Evolutionary conservation across 2,329 filamentous ascomycete genomes (phyloP).

Genomic region (Boeremia lycopersici): DNA sequence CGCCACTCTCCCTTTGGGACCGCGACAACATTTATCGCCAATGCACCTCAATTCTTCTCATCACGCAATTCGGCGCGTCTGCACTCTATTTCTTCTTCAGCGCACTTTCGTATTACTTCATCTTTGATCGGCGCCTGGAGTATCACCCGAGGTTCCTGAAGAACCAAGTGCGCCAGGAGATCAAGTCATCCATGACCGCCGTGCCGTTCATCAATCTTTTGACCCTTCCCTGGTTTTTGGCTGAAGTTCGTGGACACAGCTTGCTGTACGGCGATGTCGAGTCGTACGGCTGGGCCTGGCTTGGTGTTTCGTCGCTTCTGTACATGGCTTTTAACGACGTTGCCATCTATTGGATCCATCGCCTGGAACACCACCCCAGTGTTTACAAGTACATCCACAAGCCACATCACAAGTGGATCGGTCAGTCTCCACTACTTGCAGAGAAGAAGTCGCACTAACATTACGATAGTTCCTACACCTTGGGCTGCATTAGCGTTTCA

Average conservation of each 20-base stretch:
- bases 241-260: slow-evolving; percentile 56
- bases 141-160: slow-evolving; percentile 57
- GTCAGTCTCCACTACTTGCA: slow-evolving; percentile 33
- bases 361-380: slow-evolving; percentile 54
- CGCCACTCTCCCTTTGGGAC: slow-evolving; percentile 19
- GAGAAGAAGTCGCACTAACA: background rate
- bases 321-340: slow-evolving; percentile 57
- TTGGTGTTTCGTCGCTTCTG: slow-evolving; percentile 47
- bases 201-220: slow-evolving; percentile 55
- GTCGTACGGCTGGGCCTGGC: slow-evolving; percentile 46
- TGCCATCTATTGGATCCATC: slow-evolving; percentile 57
- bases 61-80: slow-evolving; percentile 23
- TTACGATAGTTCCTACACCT: slow-evolving; percentile 51
- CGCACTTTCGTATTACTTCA: slow-evolving; percentile 24
- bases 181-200: slow-evolving; percentile 51
- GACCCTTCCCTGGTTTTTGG: slow-evolving; percentile 55
- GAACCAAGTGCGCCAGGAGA: slow-evolving; percentile 56
- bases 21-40: slow-evolving; percentile 31
- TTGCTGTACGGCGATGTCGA: slow-evolving; percentile 49
- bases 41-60: slow-evolving; percentile 19
- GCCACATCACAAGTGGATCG: slow-evolving; percentile 58
- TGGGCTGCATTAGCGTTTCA: slow-evolving; percentile 58
- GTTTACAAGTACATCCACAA: slow-evolving; percentile 58
- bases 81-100: slow-evolving; percentile 25
- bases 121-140: slow-evolving; percentile 54